These are phyloP conservation scores for Eimeria nieschulzi DNA, from an alignment of 169 alveolate genomes.

Conservation along the genomic window DNA sequence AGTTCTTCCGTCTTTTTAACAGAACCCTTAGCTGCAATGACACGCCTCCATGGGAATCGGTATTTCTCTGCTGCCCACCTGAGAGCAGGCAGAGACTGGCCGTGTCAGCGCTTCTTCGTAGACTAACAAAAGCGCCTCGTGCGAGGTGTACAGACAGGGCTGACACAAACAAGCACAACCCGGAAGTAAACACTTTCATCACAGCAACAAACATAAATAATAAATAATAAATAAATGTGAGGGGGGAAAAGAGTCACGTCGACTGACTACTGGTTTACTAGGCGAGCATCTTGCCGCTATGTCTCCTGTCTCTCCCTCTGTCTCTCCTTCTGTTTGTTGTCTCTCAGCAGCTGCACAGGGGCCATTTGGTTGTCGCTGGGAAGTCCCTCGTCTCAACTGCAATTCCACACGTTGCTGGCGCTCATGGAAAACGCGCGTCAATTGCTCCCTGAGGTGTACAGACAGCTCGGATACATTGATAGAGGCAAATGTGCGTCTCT, in stretches of 20 bases:
- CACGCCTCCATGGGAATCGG: too few species aligned
- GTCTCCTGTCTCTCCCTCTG: neutral
- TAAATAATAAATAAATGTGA: neutral
- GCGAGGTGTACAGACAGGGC: conserved; percentile 77
- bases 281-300: neutral
- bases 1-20: too few species aligned
- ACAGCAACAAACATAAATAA: neutral
- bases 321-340: neutral
- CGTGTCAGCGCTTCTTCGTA: conserved; percentile 82
- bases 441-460: conserved; percentile 32
- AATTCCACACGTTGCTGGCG: neutral
- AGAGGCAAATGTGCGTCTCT: neutral
- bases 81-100: neutral
- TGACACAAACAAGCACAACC: neutral
- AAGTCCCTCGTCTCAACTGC: neutral
- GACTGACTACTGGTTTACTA: neutral
- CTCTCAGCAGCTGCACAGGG: neutral
- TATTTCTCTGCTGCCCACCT: neutral
- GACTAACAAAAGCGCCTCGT: conserved; percentile 82
- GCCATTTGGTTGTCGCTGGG: too few species aligned
- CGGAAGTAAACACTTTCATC: neutral
- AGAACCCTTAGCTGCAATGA: too few species aligned
- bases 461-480: neutral
- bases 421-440: conserved; percentile 1
- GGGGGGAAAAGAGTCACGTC: too few species aligned